These are phyloP conservation scores for Penicillium crustosum DNA, from an alignment of 2,329 filamentous ascomycete genomes.

Conservation along the genomic window DNA sequence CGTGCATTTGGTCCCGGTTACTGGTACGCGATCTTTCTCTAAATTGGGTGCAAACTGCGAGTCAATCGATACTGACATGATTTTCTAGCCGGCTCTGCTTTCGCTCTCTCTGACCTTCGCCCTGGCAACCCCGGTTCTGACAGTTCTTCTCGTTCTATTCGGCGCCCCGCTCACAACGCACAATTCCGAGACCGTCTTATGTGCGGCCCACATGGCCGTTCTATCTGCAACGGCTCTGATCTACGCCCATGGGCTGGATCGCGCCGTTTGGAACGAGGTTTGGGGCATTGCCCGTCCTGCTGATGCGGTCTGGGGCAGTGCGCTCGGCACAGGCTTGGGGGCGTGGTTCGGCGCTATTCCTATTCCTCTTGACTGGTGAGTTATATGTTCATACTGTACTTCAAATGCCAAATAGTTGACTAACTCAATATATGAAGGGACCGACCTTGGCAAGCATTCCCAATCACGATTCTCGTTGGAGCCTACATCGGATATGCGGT, in stretches of 20 bases:
- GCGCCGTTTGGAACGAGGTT: conserved; percentile 66
- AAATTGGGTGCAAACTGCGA: background rate
- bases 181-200: conserved; percentile 72
- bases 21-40: conserved; percentile 24
- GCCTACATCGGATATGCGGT: conserved; percentile 75
- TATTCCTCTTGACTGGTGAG: conserved; percentile 87
- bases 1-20: conserved; percentile 24
- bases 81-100: conserved; percentile 65
- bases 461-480: conserved; percentile 83
- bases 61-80: background rate
- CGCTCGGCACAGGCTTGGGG: conserved; percentile 74
- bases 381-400: conserved; percentile 14
- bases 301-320: conserved; percentile 80
- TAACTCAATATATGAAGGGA: conserved; percentile 55
- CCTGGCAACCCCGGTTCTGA: conserved; percentile 58
- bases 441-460: conserved; percentile 98
- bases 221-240: conserved; percentile 77
- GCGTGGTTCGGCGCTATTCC: conserved; percentile 93
- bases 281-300: conserved; percentile 69
- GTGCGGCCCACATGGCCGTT: conserved; percentile 76
- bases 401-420: background rate
- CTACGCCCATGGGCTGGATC: conserved; percentile 80
- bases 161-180: conserved; percentile 88
- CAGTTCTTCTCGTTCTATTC: conserved; percentile 74
- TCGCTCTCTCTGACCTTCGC: conserved; percentile 58